Percentiles rank a stretch among this genome's conserved stretches.
Evolutionary conservation across 257 asterid species (phyloP).

Genomic region (Fraxinus excelsior): DNA sequence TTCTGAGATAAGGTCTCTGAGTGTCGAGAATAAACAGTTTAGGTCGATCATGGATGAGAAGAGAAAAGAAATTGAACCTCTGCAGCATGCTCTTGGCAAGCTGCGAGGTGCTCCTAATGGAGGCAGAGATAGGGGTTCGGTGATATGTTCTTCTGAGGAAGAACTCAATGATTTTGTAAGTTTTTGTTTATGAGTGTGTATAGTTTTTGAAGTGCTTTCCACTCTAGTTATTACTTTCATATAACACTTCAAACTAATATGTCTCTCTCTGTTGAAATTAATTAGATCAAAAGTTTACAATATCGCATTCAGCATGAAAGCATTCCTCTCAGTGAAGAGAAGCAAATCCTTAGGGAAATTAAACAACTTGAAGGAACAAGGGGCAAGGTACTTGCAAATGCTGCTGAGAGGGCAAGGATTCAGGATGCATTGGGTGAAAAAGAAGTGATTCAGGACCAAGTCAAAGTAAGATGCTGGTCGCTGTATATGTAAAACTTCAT

Average conservation of each 20-base stretch:
- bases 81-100: conserved; percentile 76
- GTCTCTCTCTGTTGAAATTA: conserved; percentile 14
- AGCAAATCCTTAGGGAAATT: conserved; percentile 86
- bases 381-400: conserved; percentile 63
- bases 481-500: conserved; percentile 5
- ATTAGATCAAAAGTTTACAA: conserved; percentile 73
- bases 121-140: conserved; percentile 54
- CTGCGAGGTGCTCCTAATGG: conserved; percentile 53
- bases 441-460: conserved; percentile 77
- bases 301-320: conserved; percentile 91
- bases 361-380: conserved; percentile 83
- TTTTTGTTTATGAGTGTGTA: conserved; percentile 4
- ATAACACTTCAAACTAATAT: conserved; percentile 13
- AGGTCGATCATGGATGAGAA: conserved; percentile 65
- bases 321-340: conserved; percentile 87
- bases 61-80: conserved; percentile 78
- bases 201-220: neutral
- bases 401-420: conserved; percentile 73
- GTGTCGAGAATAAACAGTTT: conserved; percentile 70
- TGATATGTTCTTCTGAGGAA: conserved; percentile 71
- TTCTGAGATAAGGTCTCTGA: conserved; percentile 52
- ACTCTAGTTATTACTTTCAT: neutral
- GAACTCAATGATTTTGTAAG: conserved; percentile 80
- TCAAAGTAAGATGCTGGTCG: conserved; percentile 79
- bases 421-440: conserved; percentile 84